A percentile compares a stretch with the other conserved stretches of the same genome.
Evolutionary conservation across 2,329 filamentous ascomycete species (phyloP).

Genomic region (Botrytis hyacinthi): DNA sequence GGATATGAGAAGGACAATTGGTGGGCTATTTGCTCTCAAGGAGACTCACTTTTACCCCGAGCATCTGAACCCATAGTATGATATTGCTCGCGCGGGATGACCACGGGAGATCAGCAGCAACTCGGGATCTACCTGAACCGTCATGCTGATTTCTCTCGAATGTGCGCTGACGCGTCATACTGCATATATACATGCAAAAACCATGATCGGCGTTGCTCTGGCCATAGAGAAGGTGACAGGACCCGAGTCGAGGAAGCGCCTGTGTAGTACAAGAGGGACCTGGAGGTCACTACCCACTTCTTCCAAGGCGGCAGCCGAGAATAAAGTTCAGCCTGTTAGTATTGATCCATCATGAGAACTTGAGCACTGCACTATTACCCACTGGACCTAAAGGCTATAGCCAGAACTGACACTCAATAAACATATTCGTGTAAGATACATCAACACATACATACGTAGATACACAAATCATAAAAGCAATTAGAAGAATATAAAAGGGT

Average conservation of each 20-base stretch:
- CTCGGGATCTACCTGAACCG: neutral
- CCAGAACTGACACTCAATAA: neutral
- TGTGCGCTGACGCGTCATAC: neutral
- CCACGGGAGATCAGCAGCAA: neutral
- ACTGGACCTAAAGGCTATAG: neutral
- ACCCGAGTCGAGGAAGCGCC: conserved; percentile 7
- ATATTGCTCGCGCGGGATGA: neutral
- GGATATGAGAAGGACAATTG: conserved; percentile 98
- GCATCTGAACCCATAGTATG: neutral
- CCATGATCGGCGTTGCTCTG: conserved; percentile 10
- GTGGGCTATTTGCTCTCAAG: conserved; percentile 68
- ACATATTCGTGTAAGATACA: neutral
- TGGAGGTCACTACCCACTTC: neutral
- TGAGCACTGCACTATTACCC: neutral
- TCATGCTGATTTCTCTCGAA: neutral
- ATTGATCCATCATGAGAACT: neutral
- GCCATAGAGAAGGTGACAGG: neutral
- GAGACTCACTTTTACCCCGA: neutral
- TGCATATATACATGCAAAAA: neutral
- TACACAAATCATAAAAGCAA: neutral
- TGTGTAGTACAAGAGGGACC: neutral
- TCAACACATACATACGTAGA: neutral
- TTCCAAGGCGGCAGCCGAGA: neutral
- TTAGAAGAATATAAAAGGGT: conserved; percentile 7
- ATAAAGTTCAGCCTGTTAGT: neutral